Percentiles rank a stretch among this genome's conserved stretches.
Evolutionary conservation across 2,329 filamentous ascomycete species (phyloP).

Genomic region (Byssothecium circinans): DNA sequence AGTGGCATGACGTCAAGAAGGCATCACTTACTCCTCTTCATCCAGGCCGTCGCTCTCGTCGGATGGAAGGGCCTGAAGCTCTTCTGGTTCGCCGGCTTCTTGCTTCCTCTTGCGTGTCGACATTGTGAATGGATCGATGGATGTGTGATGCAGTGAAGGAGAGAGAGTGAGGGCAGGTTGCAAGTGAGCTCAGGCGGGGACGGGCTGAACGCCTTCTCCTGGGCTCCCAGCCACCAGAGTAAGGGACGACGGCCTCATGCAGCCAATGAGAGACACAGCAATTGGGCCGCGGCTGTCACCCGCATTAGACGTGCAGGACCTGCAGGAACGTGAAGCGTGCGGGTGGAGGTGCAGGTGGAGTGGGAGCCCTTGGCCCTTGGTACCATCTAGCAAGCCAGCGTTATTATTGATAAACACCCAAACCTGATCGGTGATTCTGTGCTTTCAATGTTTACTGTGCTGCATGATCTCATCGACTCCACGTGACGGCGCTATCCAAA

Average conservation of each 20-base stretch:
- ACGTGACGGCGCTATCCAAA: no score
- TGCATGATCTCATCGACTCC: no score
- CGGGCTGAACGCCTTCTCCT: no score
- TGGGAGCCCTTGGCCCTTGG: no score
- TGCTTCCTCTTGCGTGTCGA: conserved; percentile 51
- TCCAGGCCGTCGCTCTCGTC: conserved; percentile 43
- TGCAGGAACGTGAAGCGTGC: background rate
- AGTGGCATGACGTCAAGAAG: conserved; percentile 43
- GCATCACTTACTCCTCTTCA: conserved; percentile 48
- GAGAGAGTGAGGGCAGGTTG: background rate
- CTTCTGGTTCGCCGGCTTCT: conserved; percentile 46
- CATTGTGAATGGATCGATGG: conserved; percentile 27
- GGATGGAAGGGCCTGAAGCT: conserved; percentile 49
- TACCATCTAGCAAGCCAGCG: no score
- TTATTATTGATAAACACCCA: no score
- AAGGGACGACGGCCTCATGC: conserved; percentile 25
- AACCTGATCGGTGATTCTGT: no score
- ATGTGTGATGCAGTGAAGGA: conserved; percentile 3
- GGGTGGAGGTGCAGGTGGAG: no score
- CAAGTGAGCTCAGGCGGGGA: conserved; percentile 24
- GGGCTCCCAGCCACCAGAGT: conserved; percentile 21
- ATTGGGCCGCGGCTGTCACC: conserved; percentile 12
- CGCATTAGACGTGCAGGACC: conserved; percentile 13
- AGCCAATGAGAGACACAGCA: conserved; percentile 28
- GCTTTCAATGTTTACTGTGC: no score